phyloP scores from a whole-genome alignment of 495 filamentous ascomycete genomes.

The Hypoxylon cercidicola region DNA sequence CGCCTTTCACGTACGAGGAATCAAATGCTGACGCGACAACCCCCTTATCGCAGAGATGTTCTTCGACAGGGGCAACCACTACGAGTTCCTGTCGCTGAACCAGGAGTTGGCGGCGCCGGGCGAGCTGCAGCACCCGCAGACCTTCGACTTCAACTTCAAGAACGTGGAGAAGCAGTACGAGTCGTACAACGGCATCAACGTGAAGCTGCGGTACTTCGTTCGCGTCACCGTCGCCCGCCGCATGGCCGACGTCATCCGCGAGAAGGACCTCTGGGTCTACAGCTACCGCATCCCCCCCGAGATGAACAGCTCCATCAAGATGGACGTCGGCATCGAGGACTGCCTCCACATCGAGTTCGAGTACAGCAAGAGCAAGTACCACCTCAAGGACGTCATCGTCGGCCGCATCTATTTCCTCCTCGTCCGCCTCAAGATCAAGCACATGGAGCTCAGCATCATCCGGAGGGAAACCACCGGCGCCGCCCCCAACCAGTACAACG shows the following conservation, averaged over 20 bases:
- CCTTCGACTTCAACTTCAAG: constrained; percentile 99
- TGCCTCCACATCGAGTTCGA: constrained; percentile 99
- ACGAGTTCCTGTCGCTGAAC: constrained; percentile 96
- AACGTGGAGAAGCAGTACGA: constrained; percentile 99
- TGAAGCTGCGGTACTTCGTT: constrained; percentile 97
- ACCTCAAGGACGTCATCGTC: constrained; percentile 99
- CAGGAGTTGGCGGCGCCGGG: constrained; percentile 96
- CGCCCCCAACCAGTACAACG: constrained; percentile 99
- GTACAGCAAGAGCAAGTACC: constrained; percentile 98
- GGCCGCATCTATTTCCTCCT: constrained; percentile 98
- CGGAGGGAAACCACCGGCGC: constrained; percentile 95
- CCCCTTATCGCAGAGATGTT: constrained; percentile 78
- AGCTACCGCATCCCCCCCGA: constrained; percentile 98
- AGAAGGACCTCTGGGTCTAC: constrained; percentile 99
- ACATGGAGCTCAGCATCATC: constrained; percentile 99
- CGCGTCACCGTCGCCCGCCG: constrained; percentile 94
- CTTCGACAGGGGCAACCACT: constrained; percentile 98
- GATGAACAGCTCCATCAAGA: constrained; percentile 98
- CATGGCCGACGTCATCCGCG: constrained; percentile 97
- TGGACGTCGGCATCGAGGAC: constrained; percentile 99
- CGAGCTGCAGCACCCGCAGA: constrained; percentile 97
- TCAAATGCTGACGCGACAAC: constrained; percentile 9
- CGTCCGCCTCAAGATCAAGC: constrained; percentile 98
- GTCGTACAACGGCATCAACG: constrained; percentile 99
- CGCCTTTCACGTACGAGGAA: not conserved